Base-by-base conservation (phyloP, 306 rosid species). In the Acacia melanoxylon region DNA sequence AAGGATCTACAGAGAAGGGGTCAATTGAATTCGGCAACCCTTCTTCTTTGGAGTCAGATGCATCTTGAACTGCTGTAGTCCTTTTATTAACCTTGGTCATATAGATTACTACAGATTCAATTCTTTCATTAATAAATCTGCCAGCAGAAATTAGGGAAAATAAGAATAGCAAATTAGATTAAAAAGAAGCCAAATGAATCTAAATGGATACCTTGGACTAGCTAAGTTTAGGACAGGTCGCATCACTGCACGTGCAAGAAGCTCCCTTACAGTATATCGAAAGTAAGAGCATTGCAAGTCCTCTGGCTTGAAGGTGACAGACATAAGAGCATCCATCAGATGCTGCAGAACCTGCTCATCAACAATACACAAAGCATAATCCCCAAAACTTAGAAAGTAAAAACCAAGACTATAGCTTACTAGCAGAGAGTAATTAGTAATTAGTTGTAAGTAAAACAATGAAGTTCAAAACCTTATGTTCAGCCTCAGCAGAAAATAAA, bases 51-150 rank as follows among this genome's bases (percentile, higher is more conserved):
- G 89, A 79, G 41, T 75, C 87, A 81, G 89, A 83, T 80, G 72
- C 80, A 81, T 82, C 92, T 70, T 83, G 85, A 70, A 58, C 82
- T 31, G 82, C 62, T 33, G 76, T 73, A 81, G 83, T 80, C 74
- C 82, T 90, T 80, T 85, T 89, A 79, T 85, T 92, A 83, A 90
- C 87, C 87, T 90, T 88, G 82, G 86, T 87, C 94, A 79, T 88
- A 76, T 92, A 91, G 77, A 89, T 66, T 78, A 91, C 94, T 77
- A 93, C 82, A 68, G 86, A 74, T 88, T 96, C 98, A 87, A 96
- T 90, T 87, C 97, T 88, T 86, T 92, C 98, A 81, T 96, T 96
- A 71, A 96, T 89, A 89, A 96, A 96, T 90, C 99, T 95, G 90
- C 85, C 83, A 95, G 58, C 75, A 70, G 79, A 81, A 77, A 78